Base-by-base conservation (phyloP, 2,329 filamentous ascomycete species). In the Xylariaceae sp. region DNA sequence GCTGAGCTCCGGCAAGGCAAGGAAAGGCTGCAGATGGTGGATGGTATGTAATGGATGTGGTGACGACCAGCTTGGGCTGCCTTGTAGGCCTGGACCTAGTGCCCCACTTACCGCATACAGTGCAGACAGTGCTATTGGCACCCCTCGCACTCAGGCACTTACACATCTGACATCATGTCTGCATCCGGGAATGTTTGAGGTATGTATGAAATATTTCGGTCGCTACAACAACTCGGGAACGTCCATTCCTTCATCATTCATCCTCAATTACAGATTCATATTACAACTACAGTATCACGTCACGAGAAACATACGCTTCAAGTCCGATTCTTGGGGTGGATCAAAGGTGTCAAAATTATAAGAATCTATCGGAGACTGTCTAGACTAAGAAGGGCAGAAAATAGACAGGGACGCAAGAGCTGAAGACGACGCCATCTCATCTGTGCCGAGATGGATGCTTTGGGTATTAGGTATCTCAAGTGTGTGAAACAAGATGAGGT, bases 61-160 rank as follows among this genome's bases (percentile, higher is more conserved):
- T 66, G 64, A 66, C 64, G 64, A 66, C 61, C 58, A 65, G 61
- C 63, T 64, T 62, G 57, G 59, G 64, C 60, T 65, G 64, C 64
- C 64, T 62, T 13, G 41, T 15, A 45, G 13, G 41, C 41, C 11
- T 1, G 6, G 41, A 45, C 13, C 41, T n/a, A 45, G 41, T 6
- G 41, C 41, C 41, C 41, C 41, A 45, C 41, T 10, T 41, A 4
- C 41, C 13, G 10, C 5, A 13, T 17, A 35, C 49, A 17, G 57
- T 59, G 18, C 9, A 15, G 5, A 53, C 48, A 47, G 52, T 55
- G 39, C 15, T 10, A 10, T 4, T 15, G 2, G 15, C 6, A 51
- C 49, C 17, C 37, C 9, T n/a, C 13, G 13, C 41, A 45, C 41
- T 3, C n/a, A 18, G 13, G 2, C 11, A 13, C 9, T 41, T 41